Evolutionary conservation across 75 land plant genomes (phyloP), one percentile per base, ranked within the genome.

Genomic region (Selaginella moellendorffii): DNA sequence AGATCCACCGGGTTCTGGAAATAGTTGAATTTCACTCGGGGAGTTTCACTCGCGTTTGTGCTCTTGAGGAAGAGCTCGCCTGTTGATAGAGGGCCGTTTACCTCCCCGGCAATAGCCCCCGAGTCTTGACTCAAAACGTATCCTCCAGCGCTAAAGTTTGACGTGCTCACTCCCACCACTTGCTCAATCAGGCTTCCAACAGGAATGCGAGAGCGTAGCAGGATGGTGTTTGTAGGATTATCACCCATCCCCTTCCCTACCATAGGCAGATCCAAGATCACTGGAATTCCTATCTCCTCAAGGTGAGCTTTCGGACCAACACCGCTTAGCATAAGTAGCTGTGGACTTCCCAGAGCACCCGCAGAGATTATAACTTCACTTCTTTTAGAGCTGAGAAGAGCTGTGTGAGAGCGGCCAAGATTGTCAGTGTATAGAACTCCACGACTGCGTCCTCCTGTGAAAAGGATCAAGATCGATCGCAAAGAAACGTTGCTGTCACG

Each of bases 341-440:
- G 97, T 17, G 97, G 92, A 28, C 78, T 82, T 22, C 88, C 92
- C n/a, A 90, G 65, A 0, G 97, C 88, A 0, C 97, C 97, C 5
- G 83, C 60, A 2, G 88, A 76, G n/a, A 90, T 5, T 1, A 90
- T 82, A 0, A 90, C 65, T 63, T 90, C 92, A 63, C 84, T 80
- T n/a, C n/a, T n/a, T 0, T 58, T 63, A 10, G 26, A 53, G 14
- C 42, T 28, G 28, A 82, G 52, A 59, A 76, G 25, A 0, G 87
- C 91, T 1, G 54, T 46, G 67, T 86, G 96, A 2, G 0, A 12
- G 5, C n/a, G 21, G 1, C 96, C 96, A 1, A 53, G 28, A 2
- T 28, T 27, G 60, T 90, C 97, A 51, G 24, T 65, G 64, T 65
- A 90, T 10, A 69, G 23, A 1, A 90, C 92, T 17, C 92, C 92